These are phyloP conservation scores for Deuterostichococcus epilithicus DNA, from an alignment of 139 green algal species.

Conservation along the genomic window DNA sequence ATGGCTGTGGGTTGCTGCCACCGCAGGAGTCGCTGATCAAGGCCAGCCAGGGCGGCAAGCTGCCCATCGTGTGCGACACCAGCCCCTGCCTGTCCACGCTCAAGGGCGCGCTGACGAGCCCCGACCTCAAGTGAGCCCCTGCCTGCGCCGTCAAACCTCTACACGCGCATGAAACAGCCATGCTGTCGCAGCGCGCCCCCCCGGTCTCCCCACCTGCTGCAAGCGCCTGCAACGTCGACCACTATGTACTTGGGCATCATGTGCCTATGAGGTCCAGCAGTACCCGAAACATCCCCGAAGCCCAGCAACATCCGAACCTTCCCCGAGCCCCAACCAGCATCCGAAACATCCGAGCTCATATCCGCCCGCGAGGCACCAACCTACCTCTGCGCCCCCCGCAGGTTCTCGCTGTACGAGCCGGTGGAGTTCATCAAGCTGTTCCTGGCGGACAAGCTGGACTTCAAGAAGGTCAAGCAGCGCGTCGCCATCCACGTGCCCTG, in stretches of 20 bases:
- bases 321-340: background rate
- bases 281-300: no score
- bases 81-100: conserved; percentile 85
- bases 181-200: background rate
- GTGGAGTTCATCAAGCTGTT: conserved; percentile 93
- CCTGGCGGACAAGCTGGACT: conserved; percentile 94
- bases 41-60: conserved; percentile 82
- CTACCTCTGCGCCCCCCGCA: background rate
- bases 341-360: background rate
- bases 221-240: background rate
- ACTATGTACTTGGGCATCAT: background rate
- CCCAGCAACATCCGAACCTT: no score
- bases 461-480: conserved; percentile 60
- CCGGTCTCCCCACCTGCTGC: background rate
- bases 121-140: conserved; percentile 46
- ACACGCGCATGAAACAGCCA: no score
- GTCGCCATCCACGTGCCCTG: conserved; percentile 94
- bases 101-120: conserved; percentile 70
- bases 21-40: conserved; percentile 63
- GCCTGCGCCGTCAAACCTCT: no score
- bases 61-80: conserved; percentile 92
- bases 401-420: conserved; percentile 90
- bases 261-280: no score
- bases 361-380: background rate
- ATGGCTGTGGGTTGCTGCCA: background rate